These are phyloP conservation scores for Pelargonium nanum DNA, from an alignment of 345 rosid species.

Conservation along the genomic window DNA sequence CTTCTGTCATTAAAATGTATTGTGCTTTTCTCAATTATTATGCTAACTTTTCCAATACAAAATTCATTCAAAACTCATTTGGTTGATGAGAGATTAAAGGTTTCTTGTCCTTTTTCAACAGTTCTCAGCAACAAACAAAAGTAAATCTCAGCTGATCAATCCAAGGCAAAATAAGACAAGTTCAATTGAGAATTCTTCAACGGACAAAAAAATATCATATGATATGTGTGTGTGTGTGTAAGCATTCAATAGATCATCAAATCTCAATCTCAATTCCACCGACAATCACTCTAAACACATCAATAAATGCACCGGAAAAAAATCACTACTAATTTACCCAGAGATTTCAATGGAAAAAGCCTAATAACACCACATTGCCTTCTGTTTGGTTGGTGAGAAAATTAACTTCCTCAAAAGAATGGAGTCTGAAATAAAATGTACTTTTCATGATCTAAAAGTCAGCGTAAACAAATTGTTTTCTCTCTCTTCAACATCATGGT, in stretches of 20 bases:
- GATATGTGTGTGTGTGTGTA: too few relatives aligned
- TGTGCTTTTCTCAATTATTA: background rate
- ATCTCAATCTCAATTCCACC: too few relatives aligned
- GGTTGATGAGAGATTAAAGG: background rate
- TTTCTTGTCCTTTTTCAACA: background rate
- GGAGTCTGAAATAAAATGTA: background rate
- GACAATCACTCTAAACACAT: background rate
- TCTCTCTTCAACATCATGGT: too few relatives aligned
- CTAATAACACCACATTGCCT: background rate
- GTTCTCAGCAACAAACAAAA: background rate
- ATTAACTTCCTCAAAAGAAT: background rate
- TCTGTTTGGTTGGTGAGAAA: background rate
- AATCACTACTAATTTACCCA: background rate
- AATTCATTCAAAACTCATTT: background rate
- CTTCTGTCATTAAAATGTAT: background rate
- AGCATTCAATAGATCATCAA: too few relatives aligned
- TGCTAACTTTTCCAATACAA: background rate
- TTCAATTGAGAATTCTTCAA: background rate
- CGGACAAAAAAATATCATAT: background rate
- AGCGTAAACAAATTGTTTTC: background rate
- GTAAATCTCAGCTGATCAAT: background rate
- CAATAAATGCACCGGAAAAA: background rate
- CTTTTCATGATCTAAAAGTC: too few relatives aligned
- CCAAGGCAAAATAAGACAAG: background rate
- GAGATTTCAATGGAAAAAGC: background rate